These are phyloP conservation scores for Setaria italica DNA, from an alignment of 202 grass and related monocot species.

Conservation along the genomic window DNA sequence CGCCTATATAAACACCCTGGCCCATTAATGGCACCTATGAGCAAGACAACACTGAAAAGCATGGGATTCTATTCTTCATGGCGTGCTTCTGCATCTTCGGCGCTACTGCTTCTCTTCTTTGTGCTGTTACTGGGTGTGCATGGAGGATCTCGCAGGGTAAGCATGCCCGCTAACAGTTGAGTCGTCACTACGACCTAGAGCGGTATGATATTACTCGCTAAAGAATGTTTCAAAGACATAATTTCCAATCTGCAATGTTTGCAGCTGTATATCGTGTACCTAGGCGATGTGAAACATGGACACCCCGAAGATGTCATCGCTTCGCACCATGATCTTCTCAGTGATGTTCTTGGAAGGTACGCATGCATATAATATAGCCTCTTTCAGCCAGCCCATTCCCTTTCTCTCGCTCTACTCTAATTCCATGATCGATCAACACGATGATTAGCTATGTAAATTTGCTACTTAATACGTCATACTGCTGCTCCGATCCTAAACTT, in stretches of 20 bases:
- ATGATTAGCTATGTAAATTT: neutral
- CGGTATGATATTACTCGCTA: neutral
- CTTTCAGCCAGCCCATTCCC: neutral
- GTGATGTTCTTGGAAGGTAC: neutral
- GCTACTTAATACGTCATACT: no score
- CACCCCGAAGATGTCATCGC: conserved; percentile 35
- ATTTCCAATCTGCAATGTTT: neutral
- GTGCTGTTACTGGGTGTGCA: conserved; percentile 1
- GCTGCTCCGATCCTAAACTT: neutral
- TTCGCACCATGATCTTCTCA: conserved; percentile 33
- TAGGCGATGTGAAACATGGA: conserved; percentile 34
- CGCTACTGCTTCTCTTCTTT: conserved; percentile 10
- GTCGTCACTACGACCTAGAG: neutral
- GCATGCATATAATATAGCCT: neutral
- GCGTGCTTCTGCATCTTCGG: neutral
- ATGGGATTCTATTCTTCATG: conserved; percentile 5
- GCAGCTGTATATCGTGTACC: conserved; percentile 38
- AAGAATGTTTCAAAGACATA: neutral
- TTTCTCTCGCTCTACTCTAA: neutral
- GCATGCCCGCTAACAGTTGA: neutral
- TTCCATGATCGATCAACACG: neutral
- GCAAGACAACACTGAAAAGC: neutral
- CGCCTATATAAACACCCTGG: neutral
- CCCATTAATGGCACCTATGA: neutral
- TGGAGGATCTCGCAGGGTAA: conserved; percentile 34